These are phyloP conservation scores for Neurospora discreta DNA, from an alignment of 495 filamentous ascomycete species.

Conservation along the genomic window DNA sequence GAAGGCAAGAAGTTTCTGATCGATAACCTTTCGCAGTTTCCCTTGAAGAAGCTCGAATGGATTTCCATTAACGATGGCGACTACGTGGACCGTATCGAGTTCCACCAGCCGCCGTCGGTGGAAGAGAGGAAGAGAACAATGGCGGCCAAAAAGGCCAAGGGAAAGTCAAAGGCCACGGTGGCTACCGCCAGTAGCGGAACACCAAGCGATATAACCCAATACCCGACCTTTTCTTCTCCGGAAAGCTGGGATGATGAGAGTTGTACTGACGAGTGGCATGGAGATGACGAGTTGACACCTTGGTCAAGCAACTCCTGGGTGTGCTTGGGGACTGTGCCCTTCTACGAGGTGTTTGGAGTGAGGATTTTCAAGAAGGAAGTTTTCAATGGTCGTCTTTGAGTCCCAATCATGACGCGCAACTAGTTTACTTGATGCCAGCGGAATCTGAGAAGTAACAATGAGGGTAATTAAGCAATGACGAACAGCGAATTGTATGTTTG, in stretches of 20 bases:
- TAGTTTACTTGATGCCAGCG: neutral
- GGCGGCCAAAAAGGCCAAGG: slow-evolving; percentile 7
- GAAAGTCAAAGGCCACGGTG: slow-evolving; percentile 8
- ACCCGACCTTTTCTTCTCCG: slow-evolving; percentile 10
- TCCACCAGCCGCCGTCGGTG: slow-evolving; percentile 13
- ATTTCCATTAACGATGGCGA: slow-evolving; percentile 37
- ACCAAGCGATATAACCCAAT: slow-evolving; percentile 1
- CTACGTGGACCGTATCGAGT: slow-evolving; percentile 27
- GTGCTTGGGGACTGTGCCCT: slow-evolving; percentile 27
- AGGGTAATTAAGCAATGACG: neutral
- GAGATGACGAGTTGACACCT: slow-evolving; percentile 13
- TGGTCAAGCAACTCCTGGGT: slow-evolving; percentile 15
- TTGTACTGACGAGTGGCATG: slow-evolving; percentile 22
- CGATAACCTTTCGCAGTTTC: slow-evolving; percentile 41
- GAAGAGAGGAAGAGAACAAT: neutral
- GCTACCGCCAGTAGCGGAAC: neutral
- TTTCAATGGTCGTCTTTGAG: slow-evolving; percentile 23
- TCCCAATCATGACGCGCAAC: neutral
- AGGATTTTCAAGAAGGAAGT: slow-evolving; percentile 43
- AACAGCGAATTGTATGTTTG: neutral
- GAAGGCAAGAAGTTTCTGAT: slow-evolving; percentile 42
- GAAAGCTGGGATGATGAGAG: slow-evolving; percentile 12
- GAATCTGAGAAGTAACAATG: neutral
- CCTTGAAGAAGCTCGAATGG: slow-evolving; percentile 41
- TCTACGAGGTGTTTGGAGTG: slow-evolving; percentile 36